Conservation (phyloP, 1,284 basidiomycete genomes). For the Blastosporella zonata region DNA sequence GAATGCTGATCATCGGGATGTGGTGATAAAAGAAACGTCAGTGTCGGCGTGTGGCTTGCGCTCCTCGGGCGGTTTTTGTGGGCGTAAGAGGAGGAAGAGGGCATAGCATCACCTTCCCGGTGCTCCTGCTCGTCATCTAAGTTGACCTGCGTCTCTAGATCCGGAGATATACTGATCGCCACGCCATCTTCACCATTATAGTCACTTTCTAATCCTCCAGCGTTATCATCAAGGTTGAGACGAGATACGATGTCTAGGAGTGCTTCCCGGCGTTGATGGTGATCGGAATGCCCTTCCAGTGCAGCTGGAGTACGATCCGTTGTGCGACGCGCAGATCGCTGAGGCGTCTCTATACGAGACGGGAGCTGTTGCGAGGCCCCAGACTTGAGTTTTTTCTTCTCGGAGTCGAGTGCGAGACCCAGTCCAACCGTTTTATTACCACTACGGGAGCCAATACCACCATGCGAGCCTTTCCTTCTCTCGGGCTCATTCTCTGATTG, state of each 20-base stretch:
- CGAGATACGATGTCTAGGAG: constrained; percentile 43
- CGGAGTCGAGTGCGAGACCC: constrained; percentile 15
- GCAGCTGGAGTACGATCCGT: constrained; percentile 3
- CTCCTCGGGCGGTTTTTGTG: constrained; percentile 15
- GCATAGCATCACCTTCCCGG: constrained; percentile 12
- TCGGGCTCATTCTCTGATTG: constrained; percentile 35
- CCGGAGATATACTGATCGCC: constrained; percentile 36
- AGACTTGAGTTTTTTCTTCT: constrained; percentile 3
- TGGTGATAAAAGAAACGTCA: constrained; percentile 18
- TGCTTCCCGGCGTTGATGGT: constrained; percentile 34
- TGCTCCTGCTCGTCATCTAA: constrained; percentile 29
- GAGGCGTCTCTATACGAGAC: not conserved
- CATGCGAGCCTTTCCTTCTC: constrained; percentile 1
- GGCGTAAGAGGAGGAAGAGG: not conserved
- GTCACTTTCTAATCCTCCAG: constrained; percentile 21
- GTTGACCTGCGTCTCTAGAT: constrained; percentile 20
- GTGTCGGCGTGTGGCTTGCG: constrained; percentile 21
- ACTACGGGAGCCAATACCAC: not conserved
- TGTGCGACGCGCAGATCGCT: not conserved
- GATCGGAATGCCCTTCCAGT: constrained; percentile 15
- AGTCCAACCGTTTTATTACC: constrained; percentile 16
- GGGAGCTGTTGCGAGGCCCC: not conserved
- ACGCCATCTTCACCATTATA: constrained; percentile 35
- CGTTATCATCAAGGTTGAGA: constrained; percentile 30
- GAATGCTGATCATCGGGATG: constrained; percentile 6